Evolutionary conservation across 169 alveolate species (phyloP), one percentile per base, ranked within the genome.

Genomic region (Babesia bovis): DNA sequence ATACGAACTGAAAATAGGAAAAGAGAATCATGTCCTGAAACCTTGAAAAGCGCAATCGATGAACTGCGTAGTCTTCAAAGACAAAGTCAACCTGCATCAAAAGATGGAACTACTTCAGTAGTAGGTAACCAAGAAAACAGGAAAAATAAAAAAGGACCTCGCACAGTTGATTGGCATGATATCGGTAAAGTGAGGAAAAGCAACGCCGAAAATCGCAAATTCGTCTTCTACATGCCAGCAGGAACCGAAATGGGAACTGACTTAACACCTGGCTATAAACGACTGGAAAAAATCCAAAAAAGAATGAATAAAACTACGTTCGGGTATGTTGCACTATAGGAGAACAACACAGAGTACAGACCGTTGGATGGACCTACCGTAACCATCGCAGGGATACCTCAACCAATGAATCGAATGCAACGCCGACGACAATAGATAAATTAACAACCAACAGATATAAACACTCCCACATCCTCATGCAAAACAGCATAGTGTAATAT

Each of bases 151-250:
- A 30, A 25, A 10, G 25, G 38, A 25, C 52, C 1, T 2, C 28
- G 32, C 1, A 19, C 59, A 7, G 32, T 1, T 33, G 73, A 63
- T 49, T 63, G 73, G 73, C 30, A 58, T 5, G 26, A 63, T 10
- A 47, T 21, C 1, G 49, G 49, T 13, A 5, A 26, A 4, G 10
- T 63, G 7, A 33, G 60, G 33, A 23, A 63, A 35, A 4, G 73
- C 35, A 49, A 49, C 13, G 42, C 42, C 28, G 23, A 36, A n/a
- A 63, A 25, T 32, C 73, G 73, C 36, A 28, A 52, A 4, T 63
- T 63, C 23, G 73, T 63, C 10, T 63, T 63, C 52, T 63, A 63
- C 49, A 63, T 63, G 73, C 73, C 73, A 10, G 73, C 60, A 0
- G 73, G 73, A 25, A 25, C 23, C n/a, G 47, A 17, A 33, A 35